Conservation (phyloP, 192 early-diverging fungal species). For the Kappamyces sp. region DNA sequence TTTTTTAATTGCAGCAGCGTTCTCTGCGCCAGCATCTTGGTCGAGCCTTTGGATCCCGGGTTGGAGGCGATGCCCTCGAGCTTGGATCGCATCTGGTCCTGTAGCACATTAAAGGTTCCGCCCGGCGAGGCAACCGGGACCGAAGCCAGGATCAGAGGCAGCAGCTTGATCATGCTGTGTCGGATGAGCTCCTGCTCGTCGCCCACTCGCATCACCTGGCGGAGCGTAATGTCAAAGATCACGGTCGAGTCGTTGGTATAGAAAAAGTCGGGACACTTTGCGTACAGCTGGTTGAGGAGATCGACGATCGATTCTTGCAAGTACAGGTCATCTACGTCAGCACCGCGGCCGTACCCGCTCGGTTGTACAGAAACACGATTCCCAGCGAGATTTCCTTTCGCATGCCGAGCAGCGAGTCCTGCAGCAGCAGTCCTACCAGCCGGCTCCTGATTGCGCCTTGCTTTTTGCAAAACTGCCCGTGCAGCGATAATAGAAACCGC, state of each 20-base stretch:
- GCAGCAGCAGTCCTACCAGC: not conserved
- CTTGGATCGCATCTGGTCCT: not conserved
- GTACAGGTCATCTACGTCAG: not conserved
- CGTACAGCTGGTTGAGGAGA: not conserved
- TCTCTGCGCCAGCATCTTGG: too few relatives aligned
- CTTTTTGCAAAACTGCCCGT: constrained; percentile 16
- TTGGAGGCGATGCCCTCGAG: not conserved
- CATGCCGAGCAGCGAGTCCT: not conserved
- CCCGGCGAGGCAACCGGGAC: constrained; percentile 10
- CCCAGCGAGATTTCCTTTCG: constrained; percentile 11
- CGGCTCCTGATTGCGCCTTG: not conserved
- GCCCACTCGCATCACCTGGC: constrained; percentile 1
- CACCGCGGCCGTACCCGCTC: not conserved
- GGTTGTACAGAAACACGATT: constrained; percentile 8
- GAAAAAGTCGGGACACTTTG: not conserved
- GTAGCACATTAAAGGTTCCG: too few relatives aligned
- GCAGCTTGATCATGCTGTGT: constrained; percentile 4
- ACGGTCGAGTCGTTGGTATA: constrained; percentile 15
- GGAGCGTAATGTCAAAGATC: constrained; percentile 12
- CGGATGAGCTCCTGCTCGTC: not conserved
- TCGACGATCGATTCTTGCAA: constrained; percentile 6
- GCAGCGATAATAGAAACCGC: not conserved
- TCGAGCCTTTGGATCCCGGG: too few relatives aligned
- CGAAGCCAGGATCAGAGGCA: constrained; percentile 2
- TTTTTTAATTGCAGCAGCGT: too few relatives aligned